Conservation (phyloP, 352 stramenopile genomes). For the Globisporangium ultimum region DNA sequence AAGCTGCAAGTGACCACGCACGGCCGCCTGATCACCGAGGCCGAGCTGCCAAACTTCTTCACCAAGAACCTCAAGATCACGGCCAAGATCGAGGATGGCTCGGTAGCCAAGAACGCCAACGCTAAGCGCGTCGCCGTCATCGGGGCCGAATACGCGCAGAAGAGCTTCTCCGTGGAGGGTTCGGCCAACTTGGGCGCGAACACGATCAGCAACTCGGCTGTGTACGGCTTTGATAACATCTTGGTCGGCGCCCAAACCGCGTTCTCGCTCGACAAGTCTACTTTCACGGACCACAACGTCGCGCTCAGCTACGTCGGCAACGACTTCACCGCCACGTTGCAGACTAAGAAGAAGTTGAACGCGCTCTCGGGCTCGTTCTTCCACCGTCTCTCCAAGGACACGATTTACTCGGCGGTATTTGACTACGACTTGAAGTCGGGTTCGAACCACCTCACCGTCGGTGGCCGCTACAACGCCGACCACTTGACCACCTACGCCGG, state of each 20-base stretch:
- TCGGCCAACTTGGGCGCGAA: constrained; percentile 52
- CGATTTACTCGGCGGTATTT: constrained; percentile 85
- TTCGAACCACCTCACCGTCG: constrained; percentile 76
- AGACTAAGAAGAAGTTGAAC: constrained; percentile 89
- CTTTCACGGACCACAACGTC: constrained; percentile 83
- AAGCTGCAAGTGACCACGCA: constrained; percentile 88
- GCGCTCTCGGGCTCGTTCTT: constrained; percentile 78
- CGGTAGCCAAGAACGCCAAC: constrained; percentile 70
- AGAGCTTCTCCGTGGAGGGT: constrained; percentile 56
- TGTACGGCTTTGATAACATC: constrained; percentile 81
- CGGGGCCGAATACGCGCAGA: constrained; percentile 73
- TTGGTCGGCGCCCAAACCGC: constrained; percentile 64
- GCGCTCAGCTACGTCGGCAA: constrained; percentile 69
- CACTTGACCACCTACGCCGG: constrained; percentile 78
- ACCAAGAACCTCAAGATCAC: constrained; percentile 80
- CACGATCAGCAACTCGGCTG: constrained; percentile 56
- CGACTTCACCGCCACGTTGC: constrained; percentile 74
- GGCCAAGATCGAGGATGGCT: constrained; percentile 81
- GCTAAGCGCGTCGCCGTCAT: constrained; percentile 75
- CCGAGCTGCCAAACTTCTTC: constrained; percentile 78
- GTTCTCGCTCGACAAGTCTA: constrained; percentile 82
- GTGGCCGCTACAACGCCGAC: constrained; percentile 81
- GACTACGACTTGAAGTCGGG: constrained; percentile 88
- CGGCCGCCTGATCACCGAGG: constrained; percentile 70
- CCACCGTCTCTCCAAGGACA: constrained; percentile 78